Percentiles rank a stretch among this genome's conserved stretches.
phyloP scores from a whole-genome alignment of 2,329 filamentous ascomycete species.

The Arthrobotrys megalospora region DNA sequence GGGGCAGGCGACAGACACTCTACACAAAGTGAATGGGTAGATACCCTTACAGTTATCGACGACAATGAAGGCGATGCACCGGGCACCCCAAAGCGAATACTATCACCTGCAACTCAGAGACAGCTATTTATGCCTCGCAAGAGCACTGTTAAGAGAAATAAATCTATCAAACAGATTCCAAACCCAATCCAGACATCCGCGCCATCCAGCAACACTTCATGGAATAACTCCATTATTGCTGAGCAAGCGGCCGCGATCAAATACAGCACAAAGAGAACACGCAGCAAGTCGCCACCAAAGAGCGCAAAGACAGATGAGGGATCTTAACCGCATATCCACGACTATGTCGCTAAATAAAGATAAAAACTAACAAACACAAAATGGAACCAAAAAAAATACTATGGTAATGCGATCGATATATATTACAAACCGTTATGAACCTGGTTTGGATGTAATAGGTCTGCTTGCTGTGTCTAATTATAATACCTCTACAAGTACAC shows the following conservation, averaged over 20 bases:
- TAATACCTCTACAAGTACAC: slow-evolving; percentile 4
- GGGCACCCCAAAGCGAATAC: slow-evolving; percentile 8
- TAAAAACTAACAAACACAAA: not conserved
- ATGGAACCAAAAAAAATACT: not conserved
- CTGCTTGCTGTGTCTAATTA: not conserved
- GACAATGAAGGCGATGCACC: slow-evolving; percentile 27
- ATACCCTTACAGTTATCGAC: slow-evolving; percentile 52
- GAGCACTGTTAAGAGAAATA: slow-evolving; percentile 13
- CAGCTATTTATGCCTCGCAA: slow-evolving; percentile 21
- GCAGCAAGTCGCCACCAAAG: slow-evolving; percentile 41
- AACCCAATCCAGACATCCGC: slow-evolving; percentile 1
- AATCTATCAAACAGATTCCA: slow-evolving; percentile 18
- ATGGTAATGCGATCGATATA: not conserved
- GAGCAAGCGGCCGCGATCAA: slow-evolving; percentile 47
- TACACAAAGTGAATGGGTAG: slow-evolving; percentile 46
- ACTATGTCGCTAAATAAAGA: too few species aligned
- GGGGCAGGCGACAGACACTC: slow-evolving; percentile 18
- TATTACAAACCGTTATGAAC: not conserved
- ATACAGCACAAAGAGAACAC: slow-evolving; percentile 39
- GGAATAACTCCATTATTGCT: slow-evolving; percentile 49
- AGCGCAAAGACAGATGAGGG: not conserved
- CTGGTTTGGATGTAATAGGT: too few species aligned
- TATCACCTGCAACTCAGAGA: slow-evolving; percentile 4
- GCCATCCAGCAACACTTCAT: slow-evolving; percentile 13
- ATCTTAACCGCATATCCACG: not conserved